Percentiles rank a stretch among this genome's conserved stretches.
phyloP scores from a whole-genome alignment of 441 rosid genomes.

The Eutrema salsugineum region DNA sequence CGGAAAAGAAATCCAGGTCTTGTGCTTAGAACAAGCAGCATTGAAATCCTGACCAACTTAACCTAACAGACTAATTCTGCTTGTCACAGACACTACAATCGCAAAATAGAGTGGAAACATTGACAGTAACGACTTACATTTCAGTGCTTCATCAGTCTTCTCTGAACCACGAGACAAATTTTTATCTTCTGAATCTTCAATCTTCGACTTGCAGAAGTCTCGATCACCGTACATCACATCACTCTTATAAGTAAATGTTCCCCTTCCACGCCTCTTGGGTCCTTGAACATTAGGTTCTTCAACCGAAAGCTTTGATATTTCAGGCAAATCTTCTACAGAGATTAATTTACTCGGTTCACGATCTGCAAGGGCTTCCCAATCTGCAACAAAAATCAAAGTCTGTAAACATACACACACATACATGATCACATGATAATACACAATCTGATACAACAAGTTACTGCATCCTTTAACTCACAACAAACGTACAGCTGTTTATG shows the following conservation, averaged over 20 bases:
- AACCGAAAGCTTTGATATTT: conserved; percentile 56
- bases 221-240: conserved; percentile 55
- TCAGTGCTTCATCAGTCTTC: conserved; percentile 33
- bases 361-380: conserved; percentile 92
- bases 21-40: background rate
- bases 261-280: conserved; percentile 87
- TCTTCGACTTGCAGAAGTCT: conserved; percentile 24
- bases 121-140: conserved; percentile 37
- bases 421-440: background rate
- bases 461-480: background rate
- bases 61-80: background rate
- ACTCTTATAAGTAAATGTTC: conserved; percentile 66
- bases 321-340: conserved; percentile 49
- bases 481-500: background rate
- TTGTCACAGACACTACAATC: background rate
- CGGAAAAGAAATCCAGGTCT: background rate
- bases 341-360: conserved; percentile 53
- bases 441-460: background rate
- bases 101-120: background rate
- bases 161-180: conserved; percentile 30
- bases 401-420: conserved; percentile 4
- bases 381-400: conserved; percentile 30
- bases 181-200: conserved; percentile 42
- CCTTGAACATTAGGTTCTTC: conserved; percentile 46
- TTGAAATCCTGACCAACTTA: background rate